Base-by-base conservation (phyloP, 169 alveolate genomes). In the Miamiensis avidus region DNA sequence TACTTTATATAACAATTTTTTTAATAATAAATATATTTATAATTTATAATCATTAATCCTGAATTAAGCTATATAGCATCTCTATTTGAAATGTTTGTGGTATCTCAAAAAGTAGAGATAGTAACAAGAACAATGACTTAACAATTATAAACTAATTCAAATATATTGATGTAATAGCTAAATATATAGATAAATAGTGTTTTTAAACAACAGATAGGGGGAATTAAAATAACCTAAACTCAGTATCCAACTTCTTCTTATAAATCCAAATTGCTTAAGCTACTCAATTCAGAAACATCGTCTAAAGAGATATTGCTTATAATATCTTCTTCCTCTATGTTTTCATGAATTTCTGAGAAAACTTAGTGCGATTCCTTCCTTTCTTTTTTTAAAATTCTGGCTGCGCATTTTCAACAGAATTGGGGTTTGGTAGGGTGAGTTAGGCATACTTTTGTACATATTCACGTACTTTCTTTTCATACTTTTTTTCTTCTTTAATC, bases 401-500 rank as follows among this genome's bases (percentile, higher is more conserved):
- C 72, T 82, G 81, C 16, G 89, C 78, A 31, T 89, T 78, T 30
- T 83, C 77, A 69, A 78, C 82, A 1, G 75, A 82, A 27, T 77
- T 91, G 26, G 82, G 82, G 30, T 77, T 86, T n/a, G 81, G 72
- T 31, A 77, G 82, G 49, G 77, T 81, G 31, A 31, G 75, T 29
- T 82, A 88, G 6, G 95, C 97, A 89, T 91, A 90, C 49, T 86
- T 91, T 64, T 78, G 69, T 29, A 93, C 95, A 86, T 91, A 88
- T 32, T 93, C 99, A 91, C 94, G 94, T 72, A 98, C 99, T 90
- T 96, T 97, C 79, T 97, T 94, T 74, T 97, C 98, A 85, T 98
- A 98, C 64, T 94, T 91, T 28, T 94, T 92, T 84, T 92, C 92
- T 88, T 98, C 98, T 32, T 95, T 93, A 92, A 96, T 89, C 90